phyloP scores from a whole-genome alignment of 805 yeast species.

The Myxozyma vanderwaltii region DNA sequence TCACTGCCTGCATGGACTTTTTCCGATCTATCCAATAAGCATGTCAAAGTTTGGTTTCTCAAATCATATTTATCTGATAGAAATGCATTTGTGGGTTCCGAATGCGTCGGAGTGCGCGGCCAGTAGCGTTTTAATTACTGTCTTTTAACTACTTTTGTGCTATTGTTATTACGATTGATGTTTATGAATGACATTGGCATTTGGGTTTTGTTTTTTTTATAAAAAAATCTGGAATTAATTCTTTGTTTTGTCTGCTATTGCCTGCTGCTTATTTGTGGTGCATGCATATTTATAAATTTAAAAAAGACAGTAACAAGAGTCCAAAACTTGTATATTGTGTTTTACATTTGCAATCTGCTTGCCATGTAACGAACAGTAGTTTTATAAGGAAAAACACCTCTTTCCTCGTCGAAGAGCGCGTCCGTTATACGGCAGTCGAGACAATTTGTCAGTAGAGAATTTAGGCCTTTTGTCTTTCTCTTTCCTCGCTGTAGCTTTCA shows the following conservation, averaged over 20 bases:
- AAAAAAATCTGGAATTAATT: neutral
- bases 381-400: conserved; percentile 1
- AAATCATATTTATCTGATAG: too few relatives aligned
- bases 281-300: too few relatives aligned
- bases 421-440: neutral
- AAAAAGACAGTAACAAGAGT: too few relatives aligned
- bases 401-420: conserved; percentile 11
- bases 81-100: too few relatives aligned
- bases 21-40: conserved; percentile 48
- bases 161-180: neutral
- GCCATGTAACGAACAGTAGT: neutral
- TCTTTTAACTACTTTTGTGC: neutral
- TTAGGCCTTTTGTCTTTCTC: neutral
- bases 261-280: too few relatives aligned
- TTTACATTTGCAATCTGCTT: neutral
- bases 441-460: neutral
- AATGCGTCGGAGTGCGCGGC: neutral
- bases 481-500: neutral
- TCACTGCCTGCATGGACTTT: conserved; percentile 91
- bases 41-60: neutral
- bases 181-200: neutral
- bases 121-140: neutral
- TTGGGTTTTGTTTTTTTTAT: neutral
- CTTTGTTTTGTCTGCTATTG: neutral
- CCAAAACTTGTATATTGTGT: too few relatives aligned